phyloP scores from a whole-genome alignment of 2,329 filamentous ascomycete species.

The Apiospora marii region DNA sequence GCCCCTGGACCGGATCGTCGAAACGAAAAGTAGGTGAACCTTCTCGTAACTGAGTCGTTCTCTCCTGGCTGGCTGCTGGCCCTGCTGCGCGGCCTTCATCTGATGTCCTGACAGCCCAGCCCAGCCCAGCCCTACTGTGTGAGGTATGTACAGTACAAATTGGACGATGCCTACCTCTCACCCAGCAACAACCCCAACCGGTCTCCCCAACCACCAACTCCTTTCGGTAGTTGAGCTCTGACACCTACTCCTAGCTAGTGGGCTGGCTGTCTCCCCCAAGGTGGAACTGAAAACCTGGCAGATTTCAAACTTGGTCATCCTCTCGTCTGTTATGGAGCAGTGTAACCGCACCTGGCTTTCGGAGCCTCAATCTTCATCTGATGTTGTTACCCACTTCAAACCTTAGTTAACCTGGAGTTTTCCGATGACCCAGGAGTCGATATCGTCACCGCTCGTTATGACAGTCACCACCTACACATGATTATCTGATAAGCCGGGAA shows the following conservation, averaged over 20 bases:
- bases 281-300: constrained; percentile 17
- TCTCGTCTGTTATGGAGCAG: constrained; percentile 13
- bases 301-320: constrained; percentile 21
- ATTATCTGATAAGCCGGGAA: constrained; percentile 11
- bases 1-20: constrained; percentile 10
- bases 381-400: constrained; percentile 15
- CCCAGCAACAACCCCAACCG: constrained; percentile 1
- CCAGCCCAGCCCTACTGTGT: constrained; percentile 1
- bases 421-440: neutral
- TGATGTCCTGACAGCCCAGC: constrained; percentile 4
- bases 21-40: constrained; percentile 3
- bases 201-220: constrained; percentile 1
- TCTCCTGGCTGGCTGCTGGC: neutral
- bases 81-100: neutral
- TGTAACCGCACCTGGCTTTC: neutral
- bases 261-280: constrained; percentile 15
- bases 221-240: constrained; percentile 17
- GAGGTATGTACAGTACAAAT: constrained; percentile 15
- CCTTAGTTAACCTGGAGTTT: constrained; percentile 7
- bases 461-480: neutral
- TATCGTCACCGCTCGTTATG: constrained; percentile 7
- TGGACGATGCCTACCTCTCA: neutral
- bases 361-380: constrained; percentile 18
- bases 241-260: neutral
- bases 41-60: neutral